phyloP scores from a whole-genome alignment of 1,139 yeast genomes.

The Cylindricascospora bacillispora region DNA sequence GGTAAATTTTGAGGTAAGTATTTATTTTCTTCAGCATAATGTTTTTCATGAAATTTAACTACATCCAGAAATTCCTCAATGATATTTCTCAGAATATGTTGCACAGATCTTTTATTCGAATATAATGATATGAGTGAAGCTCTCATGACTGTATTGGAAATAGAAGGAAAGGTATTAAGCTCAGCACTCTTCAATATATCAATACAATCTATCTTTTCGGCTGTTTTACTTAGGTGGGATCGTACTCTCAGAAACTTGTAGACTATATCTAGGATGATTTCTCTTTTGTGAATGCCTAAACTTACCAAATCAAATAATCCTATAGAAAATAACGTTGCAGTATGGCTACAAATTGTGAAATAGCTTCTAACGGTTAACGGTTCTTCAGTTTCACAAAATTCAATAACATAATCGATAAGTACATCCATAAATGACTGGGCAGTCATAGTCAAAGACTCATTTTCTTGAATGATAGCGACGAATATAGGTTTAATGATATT shows the following conservation, averaged over 20 bases:
- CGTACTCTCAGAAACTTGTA: constrained; percentile 17
- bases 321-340: constrained; percentile 16
- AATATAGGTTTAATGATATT: constrained; percentile 9
- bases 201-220: constrained; percentile 8
- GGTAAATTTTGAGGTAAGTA: constrained; percentile 28
- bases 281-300: constrained; percentile 13
- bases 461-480: constrained; percentile 10
- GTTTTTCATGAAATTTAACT: constrained; percentile 8
- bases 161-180: constrained; percentile 12
- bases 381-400: constrained; percentile 9
- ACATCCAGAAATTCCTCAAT: constrained; percentile 8
- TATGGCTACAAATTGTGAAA: constrained; percentile 11
- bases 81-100: constrained; percentile 9
- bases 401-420: constrained; percentile 12
- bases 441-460: constrained; percentile 1
- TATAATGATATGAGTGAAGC: constrained; percentile 18
- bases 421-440: constrained; percentile 10
- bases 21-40: constrained; percentile 8
- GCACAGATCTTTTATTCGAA: constrained; percentile 11
- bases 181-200: constrained; percentile 11
- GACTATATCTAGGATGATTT: constrained; percentile 14
- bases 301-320: constrained; percentile 16
- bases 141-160: constrained; percentile 19
- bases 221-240: constrained; percentile 10
- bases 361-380: constrained; percentile 13